These are phyloP conservation scores for Datisca glomerata DNA, from an alignment of 306 rosid genomes.

Conservation along the genomic window DNA sequence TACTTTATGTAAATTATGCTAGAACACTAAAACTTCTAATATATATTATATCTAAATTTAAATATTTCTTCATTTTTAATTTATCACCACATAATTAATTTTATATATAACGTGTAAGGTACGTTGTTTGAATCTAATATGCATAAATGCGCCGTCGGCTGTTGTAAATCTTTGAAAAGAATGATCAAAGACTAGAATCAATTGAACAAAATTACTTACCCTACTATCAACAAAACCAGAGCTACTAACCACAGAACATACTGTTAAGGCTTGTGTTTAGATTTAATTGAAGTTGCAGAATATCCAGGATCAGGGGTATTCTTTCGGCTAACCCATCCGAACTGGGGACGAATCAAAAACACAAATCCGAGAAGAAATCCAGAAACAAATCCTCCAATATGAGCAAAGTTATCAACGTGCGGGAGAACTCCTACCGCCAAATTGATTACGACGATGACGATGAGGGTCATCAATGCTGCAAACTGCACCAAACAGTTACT, in stretches of 20 bases:
- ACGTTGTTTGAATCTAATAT: too few species aligned
- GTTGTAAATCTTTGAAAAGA: too few species aligned
- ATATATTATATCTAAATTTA: too few species aligned
- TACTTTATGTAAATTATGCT: too few species aligned
- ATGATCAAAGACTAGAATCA: neutral
- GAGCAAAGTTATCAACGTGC: slow-evolving; percentile 16
- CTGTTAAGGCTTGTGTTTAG: slow-evolving; percentile 13
- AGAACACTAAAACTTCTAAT: too few species aligned
- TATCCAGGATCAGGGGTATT: neutral
- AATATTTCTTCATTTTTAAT: too few species aligned
- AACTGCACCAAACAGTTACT: slow-evolving; percentile 3
- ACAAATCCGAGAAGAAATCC: slow-evolving; percentile 15
- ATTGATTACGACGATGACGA: slow-evolving; percentile 8
- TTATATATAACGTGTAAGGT: too few species aligned
- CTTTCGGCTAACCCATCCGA: slow-evolving; percentile 9
- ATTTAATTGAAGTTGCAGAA: neutral
- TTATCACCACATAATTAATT: too few species aligned
- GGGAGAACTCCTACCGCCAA: slow-evolving; percentile 15
- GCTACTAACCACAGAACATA: slow-evolving; percentile 11
- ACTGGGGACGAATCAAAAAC: slow-evolving; percentile 14
- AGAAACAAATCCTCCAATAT: slow-evolving; percentile 14
- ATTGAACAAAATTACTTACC: slow-evolving; percentile 1
- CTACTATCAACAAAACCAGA: slow-evolving; percentile 8
- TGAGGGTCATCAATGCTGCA: slow-evolving; percentile 16
- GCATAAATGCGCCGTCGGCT: too few species aligned